A percentile compares a stretch with the other conserved stretches of the same genome.
These are phyloP conservation scores for Tephrocybe sp. DNA, from an alignment of 768 basidiomycete genomes.

Conservation along the genomic window DNA sequence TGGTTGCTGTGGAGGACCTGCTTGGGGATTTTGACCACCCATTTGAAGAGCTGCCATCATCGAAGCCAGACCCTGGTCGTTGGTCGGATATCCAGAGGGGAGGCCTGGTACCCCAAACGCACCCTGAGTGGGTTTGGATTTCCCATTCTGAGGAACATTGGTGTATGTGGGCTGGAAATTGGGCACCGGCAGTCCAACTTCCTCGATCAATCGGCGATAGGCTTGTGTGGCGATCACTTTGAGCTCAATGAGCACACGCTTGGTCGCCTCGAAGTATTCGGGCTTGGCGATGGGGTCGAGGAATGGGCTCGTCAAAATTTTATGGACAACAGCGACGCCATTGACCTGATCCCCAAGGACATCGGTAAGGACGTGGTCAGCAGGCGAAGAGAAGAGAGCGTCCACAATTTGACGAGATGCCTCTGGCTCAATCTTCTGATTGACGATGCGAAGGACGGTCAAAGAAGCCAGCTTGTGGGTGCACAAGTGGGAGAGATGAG, in stretches of 20 bases:
- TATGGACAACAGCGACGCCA: conserved; percentile 90
- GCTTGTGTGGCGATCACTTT: conserved; percentile 95
- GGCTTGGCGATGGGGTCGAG: conserved; percentile 71
- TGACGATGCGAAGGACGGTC: conserved; percentile 93
- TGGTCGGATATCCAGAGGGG: conserved; percentile 77
- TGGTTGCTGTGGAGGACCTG: conserved; percentile 60
- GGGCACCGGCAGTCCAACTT: conserved; percentile 89
- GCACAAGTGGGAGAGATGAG: conserved; percentile 94
- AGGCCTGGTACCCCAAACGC: conserved; percentile 72
- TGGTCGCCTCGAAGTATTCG: conserved; percentile 80
- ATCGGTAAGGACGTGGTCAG: conserved; percentile 90
- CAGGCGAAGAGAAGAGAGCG: conserved; percentile 86
- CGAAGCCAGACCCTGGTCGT: conserved; percentile 82
- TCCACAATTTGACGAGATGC: conserved; percentile 87
- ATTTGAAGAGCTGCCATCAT: conserved; percentile 94
- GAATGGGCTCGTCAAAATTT: conserved; percentile 87
- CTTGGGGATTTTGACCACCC: conserved; percentile 85
- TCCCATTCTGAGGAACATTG: conserved; percentile 61
- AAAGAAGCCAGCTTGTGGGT: conserved; percentile 97
- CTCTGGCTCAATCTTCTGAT: conserved; percentile 91
- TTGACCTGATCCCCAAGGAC: conserved; percentile 96
- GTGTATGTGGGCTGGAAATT: conserved; percentile 83
- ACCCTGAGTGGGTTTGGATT: conserved; percentile 55
- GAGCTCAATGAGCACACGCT: conserved; percentile 85
- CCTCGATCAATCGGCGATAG: conserved; percentile 90